These are phyloP conservation scores for Clitopilus hobsonii DNA, from an alignment of 768 basidiomycete species.

Conservation along the genomic window DNA sequence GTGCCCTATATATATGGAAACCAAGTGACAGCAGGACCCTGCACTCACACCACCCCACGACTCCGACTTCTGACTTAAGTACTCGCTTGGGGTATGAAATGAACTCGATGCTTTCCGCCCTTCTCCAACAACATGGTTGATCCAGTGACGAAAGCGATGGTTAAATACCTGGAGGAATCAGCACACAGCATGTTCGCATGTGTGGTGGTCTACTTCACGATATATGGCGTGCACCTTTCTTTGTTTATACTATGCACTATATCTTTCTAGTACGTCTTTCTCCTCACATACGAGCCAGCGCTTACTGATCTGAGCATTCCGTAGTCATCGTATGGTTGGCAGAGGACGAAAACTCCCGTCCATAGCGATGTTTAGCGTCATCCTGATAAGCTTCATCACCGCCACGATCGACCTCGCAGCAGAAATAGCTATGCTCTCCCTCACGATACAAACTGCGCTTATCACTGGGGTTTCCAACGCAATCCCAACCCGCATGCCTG, in stretches of 20 bases:
- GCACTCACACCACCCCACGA: background rate
- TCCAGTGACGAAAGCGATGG: background rate
- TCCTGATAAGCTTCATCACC: background rate
- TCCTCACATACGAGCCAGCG: background rate
- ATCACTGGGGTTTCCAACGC: too few relatives aligned
- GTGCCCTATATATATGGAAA: background rate
- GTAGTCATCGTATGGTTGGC: background rate
- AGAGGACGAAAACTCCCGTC: background rate
- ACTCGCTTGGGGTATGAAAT: background rate
- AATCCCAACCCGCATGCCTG: too few relatives aligned
- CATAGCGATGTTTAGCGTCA: background rate
- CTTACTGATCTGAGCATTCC: background rate
- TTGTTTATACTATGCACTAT: background rate
- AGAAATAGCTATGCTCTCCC: background rate
- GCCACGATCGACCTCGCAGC: background rate
- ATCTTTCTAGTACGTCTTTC: background rate
- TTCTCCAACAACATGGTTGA: background rate
- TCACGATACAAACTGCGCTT: background rate
- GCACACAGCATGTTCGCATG: background rate
- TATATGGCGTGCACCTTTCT: background rate
- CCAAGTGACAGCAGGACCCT: background rate
- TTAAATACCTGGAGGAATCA: background rate
- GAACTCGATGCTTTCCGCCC: background rate
- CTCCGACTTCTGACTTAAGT: background rate
- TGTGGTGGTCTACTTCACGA: background rate